These are phyloP conservation scores for Cryoendolithus antarcticus DNA, from an alignment of 2,329 filamentous ascomycete species.

Conservation along the genomic window DNA sequence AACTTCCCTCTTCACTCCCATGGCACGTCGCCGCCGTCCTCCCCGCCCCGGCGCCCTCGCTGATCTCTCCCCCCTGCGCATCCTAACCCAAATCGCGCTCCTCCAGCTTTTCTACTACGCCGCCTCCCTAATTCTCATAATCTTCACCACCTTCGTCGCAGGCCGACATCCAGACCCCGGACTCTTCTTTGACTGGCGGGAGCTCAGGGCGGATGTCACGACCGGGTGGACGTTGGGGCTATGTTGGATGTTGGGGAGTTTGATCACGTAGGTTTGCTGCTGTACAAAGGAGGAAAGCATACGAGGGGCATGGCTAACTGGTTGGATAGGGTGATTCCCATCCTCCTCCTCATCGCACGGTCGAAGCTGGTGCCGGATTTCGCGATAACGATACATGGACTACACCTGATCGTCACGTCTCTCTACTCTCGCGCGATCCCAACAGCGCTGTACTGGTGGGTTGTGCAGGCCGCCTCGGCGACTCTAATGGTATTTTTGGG, in stretches of 20 bases:
- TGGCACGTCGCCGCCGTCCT: slow-evolving; percentile 47
- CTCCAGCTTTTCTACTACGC: slow-evolving; percentile 55
- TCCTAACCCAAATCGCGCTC: slow-evolving; percentile 53
- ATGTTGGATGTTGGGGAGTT: slow-evolving; percentile 54
- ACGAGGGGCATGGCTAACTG: no score
- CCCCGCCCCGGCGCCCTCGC: slow-evolving; percentile 53
- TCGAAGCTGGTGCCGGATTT: slow-evolving; percentile 95
- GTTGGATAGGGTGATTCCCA: slow-evolving; percentile 57
- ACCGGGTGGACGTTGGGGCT: slow-evolving; percentile 57
- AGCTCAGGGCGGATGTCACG: slow-evolving; percentile 53
- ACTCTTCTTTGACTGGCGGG: slow-evolving; percentile 51
- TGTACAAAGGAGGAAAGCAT: not conserved
- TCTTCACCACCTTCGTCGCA: slow-evolving; percentile 56
- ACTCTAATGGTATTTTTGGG: slow-evolving; percentile 57
- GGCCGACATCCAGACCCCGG: slow-evolving; percentile 47
- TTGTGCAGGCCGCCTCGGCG: slow-evolving; percentile 48
- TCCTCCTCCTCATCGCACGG: slow-evolving; percentile 71
- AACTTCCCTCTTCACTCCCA: slow-evolving; percentile 12
- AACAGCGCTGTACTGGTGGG: slow-evolving; percentile 77
- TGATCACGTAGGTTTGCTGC: slow-evolving; percentile 44
- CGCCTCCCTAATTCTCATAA: slow-evolving; percentile 47
- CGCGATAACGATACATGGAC: slow-evolving; percentile 71
- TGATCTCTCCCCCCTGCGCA: slow-evolving; percentile 54
- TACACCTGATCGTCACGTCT: slow-evolving; percentile 66
- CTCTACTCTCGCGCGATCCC: slow-evolving; percentile 70